These are phyloP conservation scores for Abrus pulchellus DNA, from an alignment of 306 rosid genomes.

Conservation along the genomic window DNA sequence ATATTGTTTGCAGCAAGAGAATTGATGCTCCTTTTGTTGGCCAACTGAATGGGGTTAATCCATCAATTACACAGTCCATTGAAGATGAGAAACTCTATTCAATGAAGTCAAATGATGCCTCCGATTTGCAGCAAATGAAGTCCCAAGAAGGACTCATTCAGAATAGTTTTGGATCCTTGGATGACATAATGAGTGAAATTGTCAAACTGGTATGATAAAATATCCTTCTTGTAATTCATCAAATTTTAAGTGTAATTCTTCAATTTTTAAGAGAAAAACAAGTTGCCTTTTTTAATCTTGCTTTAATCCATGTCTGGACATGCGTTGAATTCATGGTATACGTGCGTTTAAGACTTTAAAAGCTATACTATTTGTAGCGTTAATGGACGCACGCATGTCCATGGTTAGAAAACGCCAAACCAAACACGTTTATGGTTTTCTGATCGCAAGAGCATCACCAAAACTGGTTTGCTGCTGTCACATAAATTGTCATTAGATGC, in stretches of 20 bases:
- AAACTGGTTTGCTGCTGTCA: background rate
- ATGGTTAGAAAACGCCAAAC: too few relatives aligned
- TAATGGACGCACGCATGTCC: too few relatives aligned
- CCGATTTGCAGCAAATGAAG: slow-evolving; percentile 50
- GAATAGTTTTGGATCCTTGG: slow-evolving; percentile 56
- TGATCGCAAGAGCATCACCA: too few relatives aligned
- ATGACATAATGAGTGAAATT: slow-evolving; percentile 63
- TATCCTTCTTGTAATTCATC: background rate
- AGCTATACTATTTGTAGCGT: too few relatives aligned
- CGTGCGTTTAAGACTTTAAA: too few relatives aligned
- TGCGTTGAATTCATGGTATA: too few relatives aligned
- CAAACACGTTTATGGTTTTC: too few relatives aligned
- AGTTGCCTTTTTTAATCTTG: background rate
- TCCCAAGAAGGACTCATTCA: slow-evolving; percentile 54
- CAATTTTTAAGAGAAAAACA: background rate
- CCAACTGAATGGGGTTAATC: slow-evolving; percentile 51
- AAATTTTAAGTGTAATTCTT: background rate
- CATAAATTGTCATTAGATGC: background rate
- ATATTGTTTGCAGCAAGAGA: slow-evolving; percentile 46
- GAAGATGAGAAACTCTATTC: slow-evolving; percentile 49
- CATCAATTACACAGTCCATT: slow-evolving; percentile 43
- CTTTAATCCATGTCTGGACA: background rate
- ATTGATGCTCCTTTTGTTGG: slow-evolving; percentile 47
- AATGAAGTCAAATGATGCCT: slow-evolving; percentile 52
- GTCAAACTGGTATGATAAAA: slow-evolving; percentile 61